A percentile compares a stretch with the other conserved stretches of the same genome.
These are phyloP conservation scores for Cordyceps fumosorosea DNA, from an alignment of 2,329 filamentous ascomycete species.

Conservation along the genomic window DNA sequence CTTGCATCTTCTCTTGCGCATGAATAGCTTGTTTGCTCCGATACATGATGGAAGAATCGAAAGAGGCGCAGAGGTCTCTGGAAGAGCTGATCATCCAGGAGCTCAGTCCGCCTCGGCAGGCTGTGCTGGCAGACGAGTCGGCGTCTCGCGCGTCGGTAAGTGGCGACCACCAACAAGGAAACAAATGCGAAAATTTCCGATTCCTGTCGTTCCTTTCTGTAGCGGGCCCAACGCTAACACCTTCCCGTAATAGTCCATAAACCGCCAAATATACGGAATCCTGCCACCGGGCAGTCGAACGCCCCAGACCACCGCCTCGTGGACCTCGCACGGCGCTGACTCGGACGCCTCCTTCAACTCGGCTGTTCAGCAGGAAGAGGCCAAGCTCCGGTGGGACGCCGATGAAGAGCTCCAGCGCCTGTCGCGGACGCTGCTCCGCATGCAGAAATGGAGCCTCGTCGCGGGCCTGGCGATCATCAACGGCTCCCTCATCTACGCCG, in stretches of 20 bases:
- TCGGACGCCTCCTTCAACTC: slow-evolving; percentile 31
- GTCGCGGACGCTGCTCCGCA: slow-evolving; percentile 29
- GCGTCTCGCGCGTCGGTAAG: slow-evolving; percentile 26
- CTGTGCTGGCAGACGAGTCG: slow-evolving; percentile 4
- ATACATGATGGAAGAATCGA: background rate
- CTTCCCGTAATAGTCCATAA: slow-evolving; percentile 24
- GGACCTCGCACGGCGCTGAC: slow-evolving; percentile 26
- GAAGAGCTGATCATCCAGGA: slow-evolving; percentile 9
- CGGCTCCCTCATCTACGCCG: slow-evolving; percentile 29
- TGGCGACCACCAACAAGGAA: background rate
- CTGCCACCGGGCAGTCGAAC: slow-evolving; percentile 26
- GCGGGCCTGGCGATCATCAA: slow-evolving; percentile 29
- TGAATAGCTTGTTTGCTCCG: background rate
- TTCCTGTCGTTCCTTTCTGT: too few species aligned
- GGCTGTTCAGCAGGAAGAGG: slow-evolving; percentile 31
- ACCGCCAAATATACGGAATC: slow-evolving; percentile 25
- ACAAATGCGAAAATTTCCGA: too few species aligned
- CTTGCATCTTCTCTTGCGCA: background rate
- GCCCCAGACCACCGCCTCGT: slow-evolving; percentile 26
- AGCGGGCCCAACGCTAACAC: too few species aligned
- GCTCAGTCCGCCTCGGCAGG: slow-evolving; percentile 14
- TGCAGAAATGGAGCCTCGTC: slow-evolving; percentile 35
- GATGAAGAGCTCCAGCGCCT: slow-evolving; percentile 33
- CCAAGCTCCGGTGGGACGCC: slow-evolving; percentile 33
- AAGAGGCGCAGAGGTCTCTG: background rate